Percentiles rank a stretch among this genome's conserved stretches.
phyloP scores from a whole-genome alignment of 495 filamentous ascomycete species.

The Oidiodendron maius region DNA sequence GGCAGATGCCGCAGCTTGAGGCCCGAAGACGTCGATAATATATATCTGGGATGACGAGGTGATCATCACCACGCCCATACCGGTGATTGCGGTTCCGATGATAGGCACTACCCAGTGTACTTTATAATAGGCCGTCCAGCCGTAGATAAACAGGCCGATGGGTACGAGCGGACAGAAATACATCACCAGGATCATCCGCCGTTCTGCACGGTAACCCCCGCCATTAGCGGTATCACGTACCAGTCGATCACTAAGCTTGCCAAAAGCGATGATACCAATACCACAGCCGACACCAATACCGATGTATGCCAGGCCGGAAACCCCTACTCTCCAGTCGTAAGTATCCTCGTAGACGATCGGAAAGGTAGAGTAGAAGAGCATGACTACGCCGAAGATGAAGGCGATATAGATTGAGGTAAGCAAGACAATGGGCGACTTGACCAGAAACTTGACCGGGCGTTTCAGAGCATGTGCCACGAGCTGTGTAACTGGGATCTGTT shows the following conservation, averaged over 20 bases:
- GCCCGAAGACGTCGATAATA: conserved; percentile 51
- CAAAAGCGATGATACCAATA: conserved; percentile 25
- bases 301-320: conserved; percentile 60
- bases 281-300: conserved; percentile 58
- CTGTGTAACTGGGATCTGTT: conserved; percentile 34
- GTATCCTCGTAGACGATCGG: conserved; percentile 52
- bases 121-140: conserved; percentile 58
- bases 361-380: conserved; percentile 64
- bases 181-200: conserved; percentile 59
- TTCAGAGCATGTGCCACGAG: conserved; percentile 46
- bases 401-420: conserved; percentile 51
- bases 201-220: conserved; percentile 47
- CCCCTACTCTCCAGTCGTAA: conserved; percentile 57
- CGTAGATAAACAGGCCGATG: conserved; percentile 64
- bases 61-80: conserved; percentile 53
- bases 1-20: conserved; percentile 49
- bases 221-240: conserved; percentile 6
- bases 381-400: conserved; percentile 60
- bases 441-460: conserved; percentile 51
- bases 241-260: conserved; percentile 13
- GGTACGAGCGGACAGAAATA: conserved; percentile 55
- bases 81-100: conserved; percentile 57
- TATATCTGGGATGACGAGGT: conserved; percentile 39
- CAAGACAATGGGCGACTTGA: conserved; percentile 55
- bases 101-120: conserved; percentile 71